A percentile compares a stretch with the other conserved stretches of the same genome.
phyloP scores from a whole-genome alignment of 1,139 yeast genomes.

The Geotrichum carabidarum region DNA sequence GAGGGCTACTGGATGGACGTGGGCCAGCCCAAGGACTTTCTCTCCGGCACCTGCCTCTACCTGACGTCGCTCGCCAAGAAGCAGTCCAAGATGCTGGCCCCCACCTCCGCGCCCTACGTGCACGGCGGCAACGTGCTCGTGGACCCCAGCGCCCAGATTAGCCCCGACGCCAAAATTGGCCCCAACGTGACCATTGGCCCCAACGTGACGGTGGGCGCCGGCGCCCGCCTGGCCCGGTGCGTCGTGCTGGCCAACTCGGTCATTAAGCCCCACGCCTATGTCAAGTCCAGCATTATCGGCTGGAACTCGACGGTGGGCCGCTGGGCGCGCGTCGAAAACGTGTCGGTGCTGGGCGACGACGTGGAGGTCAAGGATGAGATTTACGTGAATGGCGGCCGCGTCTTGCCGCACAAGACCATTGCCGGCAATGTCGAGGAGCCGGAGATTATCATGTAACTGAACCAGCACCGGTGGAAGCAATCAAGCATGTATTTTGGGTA shows the following conservation, averaged over 20 bases:
- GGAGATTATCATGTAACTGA: conserved; percentile 87
- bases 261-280: conserved; percentile 96
- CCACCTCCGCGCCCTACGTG: conserved; percentile 60
- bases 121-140: conserved; percentile 92
- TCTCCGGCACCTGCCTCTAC: conserved; percentile 92
- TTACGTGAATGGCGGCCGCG: conserved; percentile 98
- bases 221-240: conserved; percentile 96
- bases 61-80: conserved; percentile 80
- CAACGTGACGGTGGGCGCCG: conserved; percentile 91
- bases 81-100: conserved; percentile 61
- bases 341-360: conserved; percentile 96
- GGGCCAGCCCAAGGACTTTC: conserved; percentile 99
- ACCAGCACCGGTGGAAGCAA: no score
- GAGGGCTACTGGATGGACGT: conserved; percentile 99
- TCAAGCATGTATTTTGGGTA: no score
- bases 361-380: conserved; percentile 97
- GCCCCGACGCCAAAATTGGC: conserved; percentile 91
- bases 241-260: conserved; percentile 86
- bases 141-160: conserved; percentile 92
- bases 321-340: conserved; percentile 99
- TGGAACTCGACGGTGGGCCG: conserved; percentile 98
- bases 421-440: conserved; percentile 95
- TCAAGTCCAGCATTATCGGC: conserved; percentile 95
- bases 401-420: conserved; percentile 96
- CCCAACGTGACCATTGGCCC: conserved; percentile 98